Evolutionary conservation across 2,329 filamentous ascomycete genomes (phyloP), one percentile per base, ranked within the genome.

Genomic region (Neonectria magnoliae): DNA sequence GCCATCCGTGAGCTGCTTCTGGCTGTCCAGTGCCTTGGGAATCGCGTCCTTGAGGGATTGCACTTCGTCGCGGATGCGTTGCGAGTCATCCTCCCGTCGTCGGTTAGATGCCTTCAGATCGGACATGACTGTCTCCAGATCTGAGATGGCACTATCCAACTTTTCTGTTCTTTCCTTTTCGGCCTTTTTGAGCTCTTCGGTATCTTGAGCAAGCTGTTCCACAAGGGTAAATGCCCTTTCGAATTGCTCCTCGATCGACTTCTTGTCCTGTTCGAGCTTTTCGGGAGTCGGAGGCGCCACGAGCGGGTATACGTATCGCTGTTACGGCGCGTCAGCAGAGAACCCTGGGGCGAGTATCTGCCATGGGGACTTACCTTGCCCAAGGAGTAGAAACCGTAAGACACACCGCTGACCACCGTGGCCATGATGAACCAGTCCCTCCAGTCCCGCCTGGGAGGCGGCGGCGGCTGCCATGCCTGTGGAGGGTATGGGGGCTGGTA

Each of bases 401-500:
- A 87, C 20, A 98, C 90, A 53, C 94, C 93, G 62, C 94, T 91
- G 67, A 97, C 91, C 13, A 98, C 93, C 0, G 96, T 99, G 8
- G 96, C 96, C 93, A 98, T 97, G 80, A 99, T 98, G 81, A 99
- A 99, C 92, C 94, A 98, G 77, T 99, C 96, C 66, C 97, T 88
- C 96, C 96, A 99, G 81, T 99, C 96, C 75, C 96, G 86, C 76
- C 89, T 90, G 3, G 94, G 94, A 2, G 89, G 81, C 1, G 85
- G 85, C 4, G 87, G 81, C 31, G 83, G 83, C 73, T 88, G 87
- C 87, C 87, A 90, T 70, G 84, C 81, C 63, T 85, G 81, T 65
- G 84, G 84, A 54, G 83, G 80, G 60, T 85, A 85, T 36, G 81
- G 80, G 41, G 81, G 80, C 66, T 81, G 84, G 69, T 80, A 84